Base-by-base conservation (phyloP, 208 protist species). In the Trichomonas vaginalis region DNA sequence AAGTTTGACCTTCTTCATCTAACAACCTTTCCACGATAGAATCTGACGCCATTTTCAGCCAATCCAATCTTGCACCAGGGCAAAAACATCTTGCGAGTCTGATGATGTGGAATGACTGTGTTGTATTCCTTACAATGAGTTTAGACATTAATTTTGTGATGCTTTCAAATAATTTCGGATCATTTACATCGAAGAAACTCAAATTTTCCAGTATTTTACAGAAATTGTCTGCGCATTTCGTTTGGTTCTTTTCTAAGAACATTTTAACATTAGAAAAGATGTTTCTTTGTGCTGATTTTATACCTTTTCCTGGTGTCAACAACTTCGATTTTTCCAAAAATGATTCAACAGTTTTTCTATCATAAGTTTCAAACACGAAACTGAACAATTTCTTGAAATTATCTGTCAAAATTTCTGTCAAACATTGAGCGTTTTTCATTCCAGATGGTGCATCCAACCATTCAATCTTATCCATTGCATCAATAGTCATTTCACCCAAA, bases 291-390 rank as follows among this genome's bases (percentile, higher is more conserved):
- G 86, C 40, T 51, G 32, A 17, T 0, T 4, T 9, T 37, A 92
- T 92, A n/a, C 45, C 27, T 51, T 92, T 27, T 15, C 45, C n/a
- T 56, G 45, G 40, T 17, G 15, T 51, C 0, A 92, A n/a, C 0
- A 92, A 35, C 35, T 17, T 21, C 1, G 45, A 45, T 92, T 92
- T 17, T 51, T 92, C 27, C 0, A 92, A 9, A 32, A 92, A 92
- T 39, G 32, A 39, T 92, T 92, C 32, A 35, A 92, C 40, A 48
- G 42, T 42, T 39, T 92, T 45, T 39, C 45, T 10, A 45, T 92
- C 45, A 92, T 92, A 92, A 15, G 86, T 92, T 92, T 92, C 86
- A 47, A 92, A 92, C 8, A 51, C 45, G 15, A 92, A 92, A 51
- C 0, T 92, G 46, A 92, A 51, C 27, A 92, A 21, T 92, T 92